Evolutionary conservation across 257 asterid species (phyloP), one percentile per base, ranked within the genome.

Genomic region (Nicotiana obtusifolia): DNA sequence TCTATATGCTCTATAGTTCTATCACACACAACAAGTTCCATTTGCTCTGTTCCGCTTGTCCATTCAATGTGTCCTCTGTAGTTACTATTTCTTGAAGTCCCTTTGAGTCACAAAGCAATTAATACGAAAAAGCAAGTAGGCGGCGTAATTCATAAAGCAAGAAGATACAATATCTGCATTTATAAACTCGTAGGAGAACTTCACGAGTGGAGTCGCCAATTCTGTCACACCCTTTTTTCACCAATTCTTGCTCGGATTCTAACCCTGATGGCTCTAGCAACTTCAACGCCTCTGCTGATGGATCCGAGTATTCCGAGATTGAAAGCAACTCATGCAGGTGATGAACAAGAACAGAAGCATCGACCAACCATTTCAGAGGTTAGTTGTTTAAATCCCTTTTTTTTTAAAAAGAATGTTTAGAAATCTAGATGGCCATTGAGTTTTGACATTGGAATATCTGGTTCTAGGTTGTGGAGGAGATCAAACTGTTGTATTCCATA

Each of bases 401-500:
- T 53, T 52, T 52, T 24, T 10, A 5, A 1, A 11, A 22, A 64
- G 2, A 26, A 26, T 26, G 37, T 10, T 5, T 64, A 64, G 17
- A 22, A 10, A 22, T 24, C 13, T 22, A 61, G 11, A 61, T 59
- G 28, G 14, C 28, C 15, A 60, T 60, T 68, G 59, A 73, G 49
- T 73, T 24, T 49, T 24, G 79, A 24, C 41, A 47, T 15, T 14
- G 61, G 15, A 24, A 49, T 47, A 30, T 73, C 4, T 73, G 79
- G 4, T 47, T 15, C 7, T 88, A 89, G 91, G 90, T 90, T 80
- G 53, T 87, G 44, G 35, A 76, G 17, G 97, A 93, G 88, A 84
- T 91, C n/a, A 93, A 92, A 69, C 80, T 80, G 84, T 85, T 92
- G 1, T 90, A 84, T 87, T 65, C 87, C 41, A 88, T 90, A 60